Evolutionary conservation across 371 early-diverging fungal species (phyloP).

Genomic region (Apophysomyces ossiformis): DNA sequence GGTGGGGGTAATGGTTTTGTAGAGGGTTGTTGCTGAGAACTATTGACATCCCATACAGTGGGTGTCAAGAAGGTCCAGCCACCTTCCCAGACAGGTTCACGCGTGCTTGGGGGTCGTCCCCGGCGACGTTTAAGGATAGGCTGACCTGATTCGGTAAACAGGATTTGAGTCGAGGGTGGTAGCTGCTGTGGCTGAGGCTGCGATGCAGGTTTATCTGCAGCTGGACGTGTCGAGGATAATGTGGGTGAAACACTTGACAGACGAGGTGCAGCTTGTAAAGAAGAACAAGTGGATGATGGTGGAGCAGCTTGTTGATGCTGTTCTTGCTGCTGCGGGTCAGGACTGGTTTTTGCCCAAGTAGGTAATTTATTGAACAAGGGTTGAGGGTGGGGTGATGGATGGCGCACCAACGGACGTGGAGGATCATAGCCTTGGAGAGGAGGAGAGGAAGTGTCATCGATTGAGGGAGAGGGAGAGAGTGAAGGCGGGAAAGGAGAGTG

Average conservation of each 20-base stretch:
- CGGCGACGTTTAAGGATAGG: constrained; percentile 49
- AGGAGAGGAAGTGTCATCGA: constrained; percentile 2
- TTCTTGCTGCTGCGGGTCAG: constrained; percentile 4
- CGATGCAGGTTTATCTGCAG: not conserved
- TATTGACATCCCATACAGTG: constrained; percentile 50
- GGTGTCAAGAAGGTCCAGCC: constrained; percentile 57
- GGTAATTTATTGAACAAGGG: constrained; percentile 4
- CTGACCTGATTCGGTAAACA: constrained; percentile 39
- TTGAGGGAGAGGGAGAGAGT: constrained; percentile 23
- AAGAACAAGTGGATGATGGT: not conserved
- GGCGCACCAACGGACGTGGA: constrained; percentile 14
- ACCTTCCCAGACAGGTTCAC: constrained; percentile 42
- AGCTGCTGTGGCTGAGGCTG: constrained; percentile 12
- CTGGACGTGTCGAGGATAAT: not conserved
- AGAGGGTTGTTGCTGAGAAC: constrained; percentile 2
- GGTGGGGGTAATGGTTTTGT: not conserved
- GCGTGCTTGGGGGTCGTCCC: constrained; percentile 44
- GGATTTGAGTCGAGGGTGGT: constrained; percentile 35
- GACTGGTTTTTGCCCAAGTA: constrained; percentile 5
- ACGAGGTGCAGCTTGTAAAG: constrained; percentile 11
- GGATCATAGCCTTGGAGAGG: constrained; percentile 28
- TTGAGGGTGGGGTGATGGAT: not conserved
- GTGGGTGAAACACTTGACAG: constrained; percentile 4
- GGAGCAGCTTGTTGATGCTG: constrained; percentile 14
- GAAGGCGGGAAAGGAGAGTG: constrained; percentile 18